Base-by-base conservation (phyloP, 2,329 filamentous ascomycete genomes). In the Cyanodermella asteris region DNA sequence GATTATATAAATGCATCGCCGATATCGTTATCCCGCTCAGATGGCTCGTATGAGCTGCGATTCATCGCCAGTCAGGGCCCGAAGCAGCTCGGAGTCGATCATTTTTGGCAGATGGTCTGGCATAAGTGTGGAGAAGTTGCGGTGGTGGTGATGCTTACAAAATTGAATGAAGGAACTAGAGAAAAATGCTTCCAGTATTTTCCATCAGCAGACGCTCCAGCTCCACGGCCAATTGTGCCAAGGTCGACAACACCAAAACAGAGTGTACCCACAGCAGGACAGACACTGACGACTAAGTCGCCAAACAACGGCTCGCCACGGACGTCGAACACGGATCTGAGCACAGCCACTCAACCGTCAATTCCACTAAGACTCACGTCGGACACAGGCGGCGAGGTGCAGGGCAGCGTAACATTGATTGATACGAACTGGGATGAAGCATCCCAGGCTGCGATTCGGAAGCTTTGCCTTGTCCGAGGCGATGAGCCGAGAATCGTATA, bases 71-170 rank as follows among this genome's bases (percentile, higher is more conserved):
- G 20, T 13, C 42, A 71, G 53, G 87, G 87, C 1, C 87, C 87
- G 5, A 91, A 82, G 40, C 49, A 59, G 31, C 64, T 66, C 14
- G 77, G 75, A 10, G 60, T 73, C 28, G 66, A 71, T 36, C 80
- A 91, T 42, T 76, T 91, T 35, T 97, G 84, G 77, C 77, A 87
- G 42, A 97, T 97, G 87, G 59, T 93, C 18, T 76, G 77, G 44
- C 72, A 90, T 40, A 78, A 90, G 47, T 66, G 59, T n/a, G 49
- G 50, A 14, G 68, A 71, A 22, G 67, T 73, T 3, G 80, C 69
- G 2, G 78, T 94, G 28, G 72, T 94, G 26, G 72, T 94, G 29
- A 93, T 94, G 77, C 64, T 97, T 33, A 97, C 84, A 3, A 78
- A 81, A 43, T 84, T 80, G 14, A 61, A 76, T 41, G 84, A 94